phyloP scores from a whole-genome alignment of 805 yeast genomes.

The Yamadazyma insecticola region DNA sequence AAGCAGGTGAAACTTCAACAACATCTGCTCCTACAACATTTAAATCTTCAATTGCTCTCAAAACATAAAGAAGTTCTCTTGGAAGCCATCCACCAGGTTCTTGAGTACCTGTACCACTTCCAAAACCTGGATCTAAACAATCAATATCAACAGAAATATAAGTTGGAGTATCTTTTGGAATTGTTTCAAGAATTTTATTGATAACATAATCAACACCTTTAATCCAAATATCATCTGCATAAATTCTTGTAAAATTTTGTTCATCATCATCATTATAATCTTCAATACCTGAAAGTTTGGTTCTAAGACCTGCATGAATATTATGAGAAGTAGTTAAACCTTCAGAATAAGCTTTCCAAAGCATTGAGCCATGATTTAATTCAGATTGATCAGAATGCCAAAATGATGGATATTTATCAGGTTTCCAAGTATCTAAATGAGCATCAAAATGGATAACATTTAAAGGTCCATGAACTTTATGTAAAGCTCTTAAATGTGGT shows the following conservation, averaged over 20 bases:
- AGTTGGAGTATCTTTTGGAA: conserved; percentile 64
- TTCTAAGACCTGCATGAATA: conserved; percentile 73
- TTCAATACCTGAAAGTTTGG: conserved; percentile 60
- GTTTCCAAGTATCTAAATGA: conserved; percentile 80
- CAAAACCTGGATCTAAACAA: conserved; percentile 54
- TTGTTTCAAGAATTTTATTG: conserved; percentile 44
- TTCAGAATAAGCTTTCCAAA: conserved; percentile 75
- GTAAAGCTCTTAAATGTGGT: conserved; percentile 65
- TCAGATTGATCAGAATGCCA: conserved; percentile 56
- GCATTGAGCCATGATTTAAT: conserved; percentile 81
- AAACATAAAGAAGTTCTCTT: conserved; percentile 46
- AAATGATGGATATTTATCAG: conserved; percentile 61
- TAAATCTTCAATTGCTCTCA: conserved; percentile 41
- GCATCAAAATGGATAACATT: conserved; percentile 82
- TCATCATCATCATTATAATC: conserved; percentile 64
- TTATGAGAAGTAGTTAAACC: conserved; percentile 57
- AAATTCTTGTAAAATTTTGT: conserved; percentile 66
- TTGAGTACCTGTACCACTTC: conserved; percentile 56
- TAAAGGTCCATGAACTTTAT: conserved; percentile 58
- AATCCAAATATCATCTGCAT: conserved; percentile 70
- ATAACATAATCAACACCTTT: conserved; percentile 60
- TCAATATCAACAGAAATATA: conserved; percentile 77
- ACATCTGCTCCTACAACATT: conserved; percentile 53
- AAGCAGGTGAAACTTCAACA: conserved; percentile 61
- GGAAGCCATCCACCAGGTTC: conserved; percentile 60